Percentiles rank a stretch among this genome's conserved stretches.
phyloP scores from a whole-genome alignment of 768 basidiomycete species.

The Lactarius tabidus region DNA sequence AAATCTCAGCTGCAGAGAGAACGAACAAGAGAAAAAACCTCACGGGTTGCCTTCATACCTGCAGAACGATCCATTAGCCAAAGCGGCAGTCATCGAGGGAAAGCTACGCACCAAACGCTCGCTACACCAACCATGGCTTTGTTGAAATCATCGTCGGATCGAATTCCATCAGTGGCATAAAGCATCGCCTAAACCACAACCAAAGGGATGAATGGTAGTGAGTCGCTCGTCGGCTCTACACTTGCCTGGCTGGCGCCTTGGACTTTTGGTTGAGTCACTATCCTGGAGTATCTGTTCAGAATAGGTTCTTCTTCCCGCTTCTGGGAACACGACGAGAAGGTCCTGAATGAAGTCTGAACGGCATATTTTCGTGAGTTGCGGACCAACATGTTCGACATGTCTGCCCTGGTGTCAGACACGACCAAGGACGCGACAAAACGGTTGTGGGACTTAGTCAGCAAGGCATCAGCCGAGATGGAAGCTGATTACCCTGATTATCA shows the following conservation, averaged over 20 bases:
- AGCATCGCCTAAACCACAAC: slow-evolving; percentile 79
- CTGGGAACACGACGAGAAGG: slow-evolving; percentile 27
- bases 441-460: slow-evolving; percentile 16
- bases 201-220: slow-evolving; percentile 5
- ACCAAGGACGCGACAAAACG: no score
- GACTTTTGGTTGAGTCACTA: slow-evolving; percentile 85
- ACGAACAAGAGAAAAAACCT: slow-evolving; percentile 33
- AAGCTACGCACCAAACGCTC: slow-evolving; percentile 79
- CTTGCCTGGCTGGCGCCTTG: slow-evolving; percentile 91
- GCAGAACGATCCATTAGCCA: slow-evolving; percentile 22
- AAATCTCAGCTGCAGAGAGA: slow-evolving; percentile 4
- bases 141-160: slow-evolving; percentile 75
- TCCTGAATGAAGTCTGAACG: slow-evolving; percentile 14
- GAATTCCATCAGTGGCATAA: slow-evolving; percentile 94
- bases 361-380: slow-evolving; percentile 14
- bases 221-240: background rate
- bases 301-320: slow-evolving; percentile 30
- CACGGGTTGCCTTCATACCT: slow-evolving; percentile 99
- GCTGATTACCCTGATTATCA: no score
- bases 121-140: slow-evolving; percentile 98
- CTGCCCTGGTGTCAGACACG: no score
- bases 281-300: slow-evolving; percentile 66
- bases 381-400: slow-evolving; percentile 18
- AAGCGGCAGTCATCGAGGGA: slow-evolving; percentile 19
- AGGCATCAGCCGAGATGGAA: background rate